These are phyloP conservation scores for Lipomyces spencermartinsiae DNA, from an alignment of 805 yeast species.

Conservation along the genomic window DNA sequence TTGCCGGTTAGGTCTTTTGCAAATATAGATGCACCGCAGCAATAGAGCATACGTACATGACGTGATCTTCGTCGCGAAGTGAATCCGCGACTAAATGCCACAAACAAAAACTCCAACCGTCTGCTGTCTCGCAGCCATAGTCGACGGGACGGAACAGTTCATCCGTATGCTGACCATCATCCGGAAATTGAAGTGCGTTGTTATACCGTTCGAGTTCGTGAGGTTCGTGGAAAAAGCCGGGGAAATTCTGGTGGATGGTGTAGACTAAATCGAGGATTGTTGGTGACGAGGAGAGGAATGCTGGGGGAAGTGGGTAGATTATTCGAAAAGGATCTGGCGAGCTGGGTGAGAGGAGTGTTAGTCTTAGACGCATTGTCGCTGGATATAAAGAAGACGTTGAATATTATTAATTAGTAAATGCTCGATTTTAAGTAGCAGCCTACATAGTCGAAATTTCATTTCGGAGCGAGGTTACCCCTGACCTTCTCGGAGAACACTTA, in stretches of 20 bases:
- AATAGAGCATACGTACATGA: conserved; percentile 9
- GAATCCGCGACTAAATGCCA: conserved; percentile 16
- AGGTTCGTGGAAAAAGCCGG: conserved; percentile 15
- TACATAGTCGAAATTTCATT: too few relatives aligned
- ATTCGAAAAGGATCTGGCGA: conserved; percentile 10
- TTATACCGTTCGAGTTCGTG: not conserved
- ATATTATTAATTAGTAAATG: too few relatives aligned
- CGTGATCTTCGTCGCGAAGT: conserved; percentile 17
- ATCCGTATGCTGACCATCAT: not conserved
- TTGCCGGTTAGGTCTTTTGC: not conserved
- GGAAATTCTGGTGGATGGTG: conserved; percentile 19
- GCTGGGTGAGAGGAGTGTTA: conserved; percentile 9
- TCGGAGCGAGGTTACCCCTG: too few relatives aligned
- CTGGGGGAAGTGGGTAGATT: conserved; percentile 15
- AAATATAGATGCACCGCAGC: not conserved
- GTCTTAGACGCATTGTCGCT: not conserved
- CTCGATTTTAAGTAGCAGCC: too few relatives aligned
- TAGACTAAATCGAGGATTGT: conserved; percentile 20
- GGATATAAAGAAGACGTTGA: not conserved
- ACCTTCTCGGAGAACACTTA: too few relatives aligned
- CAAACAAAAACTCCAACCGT: conserved; percentile 22
- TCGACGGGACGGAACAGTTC: conserved; percentile 10
- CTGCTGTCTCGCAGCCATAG: conserved; percentile 17
- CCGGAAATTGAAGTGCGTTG: not conserved
- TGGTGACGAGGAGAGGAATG: conserved; percentile 4